Evolutionary conservation across 352 stramenopile species (phyloP).

Genomic region (Globisporangium spinosum): DNA sequence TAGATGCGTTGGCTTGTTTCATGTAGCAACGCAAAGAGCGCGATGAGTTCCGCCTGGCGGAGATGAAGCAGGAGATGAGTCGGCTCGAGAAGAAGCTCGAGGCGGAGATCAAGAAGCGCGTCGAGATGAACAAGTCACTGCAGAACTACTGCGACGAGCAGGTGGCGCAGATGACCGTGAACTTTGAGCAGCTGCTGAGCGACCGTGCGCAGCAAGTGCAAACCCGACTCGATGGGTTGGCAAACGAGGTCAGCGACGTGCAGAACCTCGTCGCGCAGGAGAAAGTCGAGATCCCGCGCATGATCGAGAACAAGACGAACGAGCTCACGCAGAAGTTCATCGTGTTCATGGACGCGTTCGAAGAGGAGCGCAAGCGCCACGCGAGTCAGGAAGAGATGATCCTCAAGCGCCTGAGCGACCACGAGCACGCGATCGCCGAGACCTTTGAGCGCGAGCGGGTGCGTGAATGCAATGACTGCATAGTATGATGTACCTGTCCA

Average conservation of each 20-base stretch:
- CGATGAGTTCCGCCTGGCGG: slow-evolving; percentile 90
- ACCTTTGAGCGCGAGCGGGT: slow-evolving; percentile 68
- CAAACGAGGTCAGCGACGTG: slow-evolving; percentile 78
- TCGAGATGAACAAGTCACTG: slow-evolving; percentile 93
- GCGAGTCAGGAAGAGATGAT: slow-evolving; percentile 85
- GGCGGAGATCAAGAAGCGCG: slow-evolving; percentile 91
- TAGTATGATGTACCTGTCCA: background rate
- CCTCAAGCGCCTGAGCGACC: slow-evolving; percentile 89
- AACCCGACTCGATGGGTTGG: slow-evolving; percentile 60
- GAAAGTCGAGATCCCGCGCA: slow-evolving; percentile 83
- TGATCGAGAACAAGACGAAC: slow-evolving; percentile 88
- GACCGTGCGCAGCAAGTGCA: slow-evolving; percentile 75
- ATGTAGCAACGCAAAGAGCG: slow-evolving; percentile 87
- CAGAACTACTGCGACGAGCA: slow-evolving; percentile 89
- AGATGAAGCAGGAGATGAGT: slow-evolving; percentile 91
- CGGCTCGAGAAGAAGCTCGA: slow-evolving; percentile 89
- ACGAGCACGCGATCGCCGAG: slow-evolving; percentile 75
- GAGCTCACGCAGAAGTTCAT: slow-evolving; percentile 88
- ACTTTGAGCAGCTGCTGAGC: slow-evolving; percentile 79
- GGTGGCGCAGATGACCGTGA: slow-evolving; percentile 77
- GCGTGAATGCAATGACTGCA: slow-evolving; percentile 2
- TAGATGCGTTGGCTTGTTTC: background rate
- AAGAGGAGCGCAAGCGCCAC: slow-evolving; percentile 80
- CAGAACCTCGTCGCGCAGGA: slow-evolving; percentile 82
- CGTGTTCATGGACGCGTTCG: slow-evolving; percentile 87